Evolutionary conservation across 2,329 filamentous ascomycete species (phyloP).

Genomic region (Cladosporium sp.): DNA sequence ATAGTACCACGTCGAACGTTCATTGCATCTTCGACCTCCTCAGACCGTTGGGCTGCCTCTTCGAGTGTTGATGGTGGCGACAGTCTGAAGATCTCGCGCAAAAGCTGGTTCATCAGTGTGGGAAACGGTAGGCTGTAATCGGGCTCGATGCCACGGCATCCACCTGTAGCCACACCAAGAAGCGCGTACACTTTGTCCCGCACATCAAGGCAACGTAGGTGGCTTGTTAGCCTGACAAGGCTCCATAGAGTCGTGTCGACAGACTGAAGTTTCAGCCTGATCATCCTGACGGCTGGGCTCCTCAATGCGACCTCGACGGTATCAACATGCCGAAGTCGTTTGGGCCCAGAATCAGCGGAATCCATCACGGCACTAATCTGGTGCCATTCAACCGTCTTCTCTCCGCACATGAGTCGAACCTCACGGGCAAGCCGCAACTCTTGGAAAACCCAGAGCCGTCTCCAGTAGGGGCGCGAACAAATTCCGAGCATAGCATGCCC

Average conservation of each 20-base stretch:
- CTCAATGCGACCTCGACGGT: neutral
- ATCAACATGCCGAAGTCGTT: neutral
- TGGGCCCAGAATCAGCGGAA: neutral
- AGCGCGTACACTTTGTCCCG: neutral
- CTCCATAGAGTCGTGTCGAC: neutral
- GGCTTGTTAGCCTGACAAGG: neutral
- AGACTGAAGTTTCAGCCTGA: neutral
- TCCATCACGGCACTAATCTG: neutral
- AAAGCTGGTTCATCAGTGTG: neutral
- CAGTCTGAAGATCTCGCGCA: neutral
- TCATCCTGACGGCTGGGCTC: neutral
- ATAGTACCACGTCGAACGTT: neutral
- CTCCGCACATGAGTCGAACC: neutral
- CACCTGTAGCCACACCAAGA: neutral
- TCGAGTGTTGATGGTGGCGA: neutral
- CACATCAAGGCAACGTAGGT: neutral
- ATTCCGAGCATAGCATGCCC: neutral
- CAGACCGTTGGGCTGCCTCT: neutral
- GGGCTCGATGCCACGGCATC: neutral
- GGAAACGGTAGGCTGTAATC: neutral
- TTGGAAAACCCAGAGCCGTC: neutral
- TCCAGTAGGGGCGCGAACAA: neutral
- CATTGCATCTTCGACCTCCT: neutral
- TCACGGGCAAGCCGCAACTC: neutral
- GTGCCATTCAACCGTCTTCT: neutral